A percentile compares a stretch with the other conserved stretches of the same genome.
phyloP scores from a whole-genome alignment of 192 early-diverging fungal species.

The Linnemannia exigua region DNA sequence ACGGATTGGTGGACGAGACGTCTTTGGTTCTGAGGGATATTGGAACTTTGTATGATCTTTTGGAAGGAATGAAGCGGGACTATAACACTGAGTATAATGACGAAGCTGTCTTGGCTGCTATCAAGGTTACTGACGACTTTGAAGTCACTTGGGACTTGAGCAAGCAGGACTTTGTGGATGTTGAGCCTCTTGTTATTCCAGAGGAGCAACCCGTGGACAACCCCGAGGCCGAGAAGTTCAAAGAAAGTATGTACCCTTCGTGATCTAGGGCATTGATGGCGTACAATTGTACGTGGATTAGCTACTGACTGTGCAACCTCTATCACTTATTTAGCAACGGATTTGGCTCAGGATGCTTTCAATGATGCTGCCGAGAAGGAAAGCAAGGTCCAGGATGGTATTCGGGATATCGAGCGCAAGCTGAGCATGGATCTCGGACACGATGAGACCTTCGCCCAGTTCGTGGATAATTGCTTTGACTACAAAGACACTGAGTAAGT shows the following conservation, averaged over 20 bases:
- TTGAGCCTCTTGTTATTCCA: constrained; percentile 18
- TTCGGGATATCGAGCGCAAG: constrained; percentile 66
- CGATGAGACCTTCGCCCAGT: constrained; percentile 74
- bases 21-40: constrained; percentile 25
- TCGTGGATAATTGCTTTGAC: constrained; percentile 79
- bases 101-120: constrained; percentile 65
- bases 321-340: constrained; percentile 32
- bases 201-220: constrained; percentile 28
- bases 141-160: constrained; percentile 17
- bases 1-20: constrained; percentile 37
- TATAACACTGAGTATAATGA: constrained; percentile 73
- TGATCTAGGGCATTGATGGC: constrained; percentile 31
- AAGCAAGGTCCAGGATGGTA: constrained; percentile 38
- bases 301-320: background rate
- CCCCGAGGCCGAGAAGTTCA: constrained; percentile 45
- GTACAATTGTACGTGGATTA: background rate
- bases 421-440: constrained; percentile 80
- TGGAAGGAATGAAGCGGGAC: constrained; percentile 55
- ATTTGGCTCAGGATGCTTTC: constrained; percentile 31
- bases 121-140: constrained; percentile 55
- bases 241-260: constrained; percentile 30
- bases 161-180: constrained; percentile 33
- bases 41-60: constrained; percentile 25
- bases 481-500: constrained; percentile 78
- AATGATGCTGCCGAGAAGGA: constrained; percentile 40